phyloP scores from a whole-genome alignment of 495 filamentous ascomycete species.

The Acidiella bohemica region DNA sequence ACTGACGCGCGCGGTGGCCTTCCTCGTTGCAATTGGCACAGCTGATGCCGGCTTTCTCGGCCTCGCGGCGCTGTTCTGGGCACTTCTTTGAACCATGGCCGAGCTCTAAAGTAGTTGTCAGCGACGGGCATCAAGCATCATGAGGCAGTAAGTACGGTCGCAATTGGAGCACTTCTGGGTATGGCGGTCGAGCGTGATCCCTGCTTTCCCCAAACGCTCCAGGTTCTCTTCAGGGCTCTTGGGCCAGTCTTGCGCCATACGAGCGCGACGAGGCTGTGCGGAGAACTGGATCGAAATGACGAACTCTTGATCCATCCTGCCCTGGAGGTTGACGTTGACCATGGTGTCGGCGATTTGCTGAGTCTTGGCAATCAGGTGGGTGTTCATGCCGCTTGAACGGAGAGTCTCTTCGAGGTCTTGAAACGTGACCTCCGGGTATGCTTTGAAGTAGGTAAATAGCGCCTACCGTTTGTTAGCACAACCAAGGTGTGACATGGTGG shows the following conservation, averaged over 20 bases:
- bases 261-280: conserved; percentile 49
- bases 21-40: conserved; percentile 62
- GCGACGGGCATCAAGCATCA: no score
- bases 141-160: not conserved
- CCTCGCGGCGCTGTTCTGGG: conserved; percentile 42
- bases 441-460: conserved; percentile 61
- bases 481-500: no score
- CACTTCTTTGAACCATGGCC: conserved; percentile 61
- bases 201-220: conserved; percentile 58
- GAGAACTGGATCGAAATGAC: conserved; percentile 54
- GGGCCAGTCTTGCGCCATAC: conserved; percentile 52
- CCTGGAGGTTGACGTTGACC: conserved; percentile 73
- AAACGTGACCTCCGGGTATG: conserved; percentile 51
- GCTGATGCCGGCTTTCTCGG: conserved; percentile 40
- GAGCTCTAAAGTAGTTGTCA: no score
- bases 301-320: conserved; percentile 62
- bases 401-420: conserved; percentile 61
- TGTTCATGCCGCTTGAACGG: conserved; percentile 44
- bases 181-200: conserved; percentile 51
- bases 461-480: no score
- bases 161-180: conserved; percentile 61
- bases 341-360: conserved; percentile 43
- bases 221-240: conserved; percentile 52
- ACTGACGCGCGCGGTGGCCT: conserved; percentile 61
- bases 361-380: conserved; percentile 67